Evolutionary conservation across 1,284 basidiomycete species (phyloP).

Genomic region (Leccinum fallax): DNA sequence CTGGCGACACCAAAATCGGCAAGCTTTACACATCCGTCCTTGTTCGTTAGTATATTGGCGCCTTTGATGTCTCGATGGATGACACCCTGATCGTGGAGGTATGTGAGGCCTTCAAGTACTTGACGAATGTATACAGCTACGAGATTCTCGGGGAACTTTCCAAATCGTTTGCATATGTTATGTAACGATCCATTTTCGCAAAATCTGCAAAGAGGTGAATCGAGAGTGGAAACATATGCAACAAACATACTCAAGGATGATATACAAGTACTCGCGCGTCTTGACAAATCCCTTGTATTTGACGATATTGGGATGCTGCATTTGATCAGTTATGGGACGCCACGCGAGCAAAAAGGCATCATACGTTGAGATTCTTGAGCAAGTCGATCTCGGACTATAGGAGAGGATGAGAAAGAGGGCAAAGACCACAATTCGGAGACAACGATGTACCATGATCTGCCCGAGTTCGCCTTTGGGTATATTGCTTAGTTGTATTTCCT

Average conservation of each 20-base stretch:
- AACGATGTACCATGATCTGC: slow-evolving; percentile 87
- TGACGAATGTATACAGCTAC: slow-evolving; percentile 97
- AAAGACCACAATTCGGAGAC: slow-evolving; percentile 6
- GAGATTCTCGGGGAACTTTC: slow-evolving; percentile 96
- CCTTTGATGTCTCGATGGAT: slow-evolving; percentile 99
- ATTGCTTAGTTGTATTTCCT: slow-evolving; percentile 91
- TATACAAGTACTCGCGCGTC: slow-evolving; percentile 92
- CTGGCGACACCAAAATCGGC: slow-evolving; percentile 93
- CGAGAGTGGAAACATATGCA: slow-evolving; percentile 5
- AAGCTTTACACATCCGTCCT: slow-evolving; percentile 95
- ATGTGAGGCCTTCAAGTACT: slow-evolving; percentile 89
- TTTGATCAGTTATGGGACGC: slow-evolving; percentile 8
- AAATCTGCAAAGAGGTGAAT: slow-evolving; percentile 54
- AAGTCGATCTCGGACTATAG: slow-evolving; percentile 93
- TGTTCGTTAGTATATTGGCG: slow-evolving; percentile 97
- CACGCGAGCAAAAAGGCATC: slow-evolving; percentile 20
- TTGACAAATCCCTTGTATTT: slow-evolving; percentile 99
- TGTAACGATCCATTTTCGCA: slow-evolving; percentile 98
- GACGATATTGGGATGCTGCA: slow-evolving; percentile 90
- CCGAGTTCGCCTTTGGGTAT: slow-evolving; percentile 92
- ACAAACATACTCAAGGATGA: slow-evolving; percentile 81
- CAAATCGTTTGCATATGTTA: slow-evolving; percentile 94
- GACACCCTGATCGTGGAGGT: slow-evolving; percentile 96
- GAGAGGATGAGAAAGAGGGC: slow-evolving; percentile 11
- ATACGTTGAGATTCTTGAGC: slow-evolving; percentile 92